These are phyloP conservation scores for Cnidoscolus chayamansa DNA, from an alignment of 441 rosid genomes.

Conservation along the genomic window DNA sequence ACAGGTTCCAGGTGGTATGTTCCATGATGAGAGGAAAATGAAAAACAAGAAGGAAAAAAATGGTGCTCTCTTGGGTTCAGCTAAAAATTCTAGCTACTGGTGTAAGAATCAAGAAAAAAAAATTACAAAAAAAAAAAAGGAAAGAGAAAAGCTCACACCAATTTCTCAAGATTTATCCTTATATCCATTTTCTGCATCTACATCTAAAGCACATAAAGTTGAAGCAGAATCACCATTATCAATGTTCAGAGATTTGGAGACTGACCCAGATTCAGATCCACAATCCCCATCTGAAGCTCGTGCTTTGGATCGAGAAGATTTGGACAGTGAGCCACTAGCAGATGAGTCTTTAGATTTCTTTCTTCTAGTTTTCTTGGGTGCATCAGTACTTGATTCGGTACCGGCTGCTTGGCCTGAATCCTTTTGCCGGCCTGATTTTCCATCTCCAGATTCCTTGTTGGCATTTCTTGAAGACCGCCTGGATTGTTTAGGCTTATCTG, in stretches of 20 bases:
- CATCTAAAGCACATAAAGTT: constrained; percentile 10
- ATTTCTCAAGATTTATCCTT: constrained; percentile 24
- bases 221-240: constrained; percentile 14
- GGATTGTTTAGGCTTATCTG: constrained; percentile 37
- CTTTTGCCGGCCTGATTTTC: constrained; percentile 24
- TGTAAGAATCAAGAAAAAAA: not conserved
- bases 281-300: constrained; percentile 22
- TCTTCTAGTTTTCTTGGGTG: constrained; percentile 47
- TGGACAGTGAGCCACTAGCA: constrained; percentile 23
- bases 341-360: constrained; percentile 48
- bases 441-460: constrained; percentile 30
- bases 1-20: not conserved
- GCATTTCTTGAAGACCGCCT: constrained; percentile 47
- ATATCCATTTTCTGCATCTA: constrained; percentile 21
- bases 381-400: constrained; percentile 23
- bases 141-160: not conserved
- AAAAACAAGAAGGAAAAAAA: not conserved
- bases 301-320: constrained; percentile 37
- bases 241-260: constrained; percentile 12
- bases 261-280: constrained; percentile 29
- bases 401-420: constrained; percentile 23
- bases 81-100: constrained; percentile 40
- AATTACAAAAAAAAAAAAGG: not conserved
- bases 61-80: constrained; percentile 14
- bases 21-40: not conserved